Evolutionary conservation across 805 yeast genomes (phyloP), one percentile per base, ranked within the genome.

Genomic region (Saccharomyces mikatae): DNA sequence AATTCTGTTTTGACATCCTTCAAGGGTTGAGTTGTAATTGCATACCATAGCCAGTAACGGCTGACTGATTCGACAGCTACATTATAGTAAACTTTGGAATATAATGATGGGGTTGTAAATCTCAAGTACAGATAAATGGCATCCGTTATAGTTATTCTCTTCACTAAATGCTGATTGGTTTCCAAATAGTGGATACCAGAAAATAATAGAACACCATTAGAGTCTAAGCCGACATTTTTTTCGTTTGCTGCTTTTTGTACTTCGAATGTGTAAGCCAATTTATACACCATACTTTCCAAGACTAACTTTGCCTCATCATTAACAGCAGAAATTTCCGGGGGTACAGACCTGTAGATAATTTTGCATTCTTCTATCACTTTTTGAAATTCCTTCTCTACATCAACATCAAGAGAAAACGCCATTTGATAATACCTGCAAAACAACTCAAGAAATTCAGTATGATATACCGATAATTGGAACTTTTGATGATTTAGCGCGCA

Each of bases 401-500:
- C 81, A 51, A 89, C 63, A 68, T 91, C 98, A 68, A 79, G 80
- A 3, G 94, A 81, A 31, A 75, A 63, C 0, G 86, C 78, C 56
- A 89, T 71, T 52, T 76, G 76, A 36, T 74, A 68, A n/a, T 73
- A 66, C 50, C 85, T 72, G 6, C 65, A 68, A 48, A 68, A 68
- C 28, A 73, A 62, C 27, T 72, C 76, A 55, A 64, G 71, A 0
- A 60, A 57, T 30, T 61, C 59, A 47, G 60, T 59, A 52, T 63
- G 59, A 49, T 53, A 60, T 6, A 50, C 59, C 46, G 71, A 46
- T 26, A 70, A 56, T 51, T 62, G 54, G 44, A 64, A 59, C 50
- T 60, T 53, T 14, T 55, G 62, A 6, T 63, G 59, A 22, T 60
- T 48, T 24, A 66, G 47, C 6, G 52, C 36, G 29, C 52, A 46